phyloP scores from a whole-genome alignment of 768 basidiomycete genomes.

The Xerocomellus dryophilus region DNA sequence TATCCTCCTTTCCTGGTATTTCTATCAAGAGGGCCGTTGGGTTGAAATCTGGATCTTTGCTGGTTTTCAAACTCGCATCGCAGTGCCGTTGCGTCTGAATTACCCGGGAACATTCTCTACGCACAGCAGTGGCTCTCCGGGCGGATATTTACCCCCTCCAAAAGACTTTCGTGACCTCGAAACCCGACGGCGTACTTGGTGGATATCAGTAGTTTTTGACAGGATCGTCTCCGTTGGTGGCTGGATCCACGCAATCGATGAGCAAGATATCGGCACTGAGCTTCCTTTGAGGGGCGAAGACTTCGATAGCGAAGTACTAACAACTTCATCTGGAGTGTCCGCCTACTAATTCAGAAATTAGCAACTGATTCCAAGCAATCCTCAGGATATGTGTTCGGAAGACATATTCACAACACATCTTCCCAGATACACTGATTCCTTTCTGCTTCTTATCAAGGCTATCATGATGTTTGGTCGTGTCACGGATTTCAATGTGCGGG shows the following conservation, averaged over 20 bases:
- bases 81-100: conserved; percentile 78
- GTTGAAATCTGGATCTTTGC: conserved; percentile 92
- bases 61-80: conserved; percentile 78
- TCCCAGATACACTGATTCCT: conserved; percentile 77
- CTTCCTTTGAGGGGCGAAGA: conserved; percentile 72
- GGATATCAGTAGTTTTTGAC: conserved; percentile 88
- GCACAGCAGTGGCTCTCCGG: conserved; percentile 63
- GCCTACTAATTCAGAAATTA: conserved; percentile 29
- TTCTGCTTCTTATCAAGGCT: conserved; percentile 76
- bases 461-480: conserved; percentile 84
- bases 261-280: conserved; percentile 81
- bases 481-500: conserved; percentile 80
- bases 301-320: conserved; percentile 68
- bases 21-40: conserved; percentile 86
- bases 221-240: conserved; percentile 78
- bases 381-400: conserved; percentile 64
- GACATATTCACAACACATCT: conserved; percentile 70
- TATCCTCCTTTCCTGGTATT: conserved; percentile 84
- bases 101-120: conserved; percentile 81
- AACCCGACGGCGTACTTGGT: conserved; percentile 80
- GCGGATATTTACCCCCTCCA: conserved; percentile 78
- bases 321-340: not conserved
- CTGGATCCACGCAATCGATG: conserved; percentile 84
- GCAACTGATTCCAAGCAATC: conserved; percentile 64
- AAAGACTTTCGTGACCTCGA: conserved; percentile 74